Conservation (phyloP, 495 filamentous ascomycete genomes). For the Penicillium egyptiacum region DNA sequence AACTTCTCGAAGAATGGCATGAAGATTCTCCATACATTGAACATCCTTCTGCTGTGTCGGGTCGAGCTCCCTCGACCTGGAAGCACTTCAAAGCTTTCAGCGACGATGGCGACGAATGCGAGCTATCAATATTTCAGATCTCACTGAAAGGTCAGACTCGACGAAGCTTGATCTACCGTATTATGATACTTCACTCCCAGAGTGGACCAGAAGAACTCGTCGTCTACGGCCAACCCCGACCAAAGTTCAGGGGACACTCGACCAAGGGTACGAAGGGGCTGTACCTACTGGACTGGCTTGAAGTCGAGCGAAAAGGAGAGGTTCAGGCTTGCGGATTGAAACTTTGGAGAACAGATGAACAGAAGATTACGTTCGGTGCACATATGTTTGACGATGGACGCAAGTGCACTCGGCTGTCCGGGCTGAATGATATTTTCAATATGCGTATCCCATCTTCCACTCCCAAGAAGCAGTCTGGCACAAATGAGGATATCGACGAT, state of each 20-base stretch:
- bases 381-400: not conserved
- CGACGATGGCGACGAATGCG: constrained; percentile 15
- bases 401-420: not conserved
- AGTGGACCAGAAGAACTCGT: not conserved
- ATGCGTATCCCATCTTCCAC: not conserved
- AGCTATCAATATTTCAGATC: constrained; percentile 12
- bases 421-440: not conserved
- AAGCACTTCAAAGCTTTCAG: constrained; percentile 19
- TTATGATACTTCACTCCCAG: not conserved
- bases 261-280: not conserved
- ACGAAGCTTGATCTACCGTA: not conserved
- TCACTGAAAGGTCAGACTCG: not conserved
- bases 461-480: not conserved
- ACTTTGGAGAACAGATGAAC: not conserved
- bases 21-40: not conserved
- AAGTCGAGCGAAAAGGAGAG: not conserved
- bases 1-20: constrained; percentile 1
- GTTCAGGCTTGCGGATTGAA: not conserved
- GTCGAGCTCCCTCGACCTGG: not conserved
- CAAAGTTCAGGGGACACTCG: not conserved
- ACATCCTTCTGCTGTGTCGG: not conserved
- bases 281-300: not conserved
- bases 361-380: not conserved
- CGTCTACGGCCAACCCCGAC: not conserved
- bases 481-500: not conserved